Base-by-base conservation (phyloP, 2,329 filamentous ascomycete genomes). In the Knufia fluminis region DNA sequence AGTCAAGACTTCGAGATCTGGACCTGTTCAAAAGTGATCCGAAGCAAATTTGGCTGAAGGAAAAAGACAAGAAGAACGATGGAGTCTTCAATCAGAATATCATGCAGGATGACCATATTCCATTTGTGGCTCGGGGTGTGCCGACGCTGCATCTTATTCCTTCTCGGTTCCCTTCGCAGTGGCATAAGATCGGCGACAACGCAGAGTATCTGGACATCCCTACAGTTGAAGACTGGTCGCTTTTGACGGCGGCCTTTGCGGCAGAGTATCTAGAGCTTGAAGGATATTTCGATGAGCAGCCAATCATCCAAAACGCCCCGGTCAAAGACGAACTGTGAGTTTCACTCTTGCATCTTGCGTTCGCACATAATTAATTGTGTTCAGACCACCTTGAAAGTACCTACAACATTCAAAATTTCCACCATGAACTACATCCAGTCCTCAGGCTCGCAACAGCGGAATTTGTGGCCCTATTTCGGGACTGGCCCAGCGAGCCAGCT, bases 251-350 rank as follows among this genome's bases (percentile, higher is more conserved):
- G 1, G 90, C 82, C 0, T 98, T 97, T 69, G 78, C 82, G 28
- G 83, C 86, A 0, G 91, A 97, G 68, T 97, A 90, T 89, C 79
- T 97, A 78, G 90, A 94, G 57, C 67, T 97, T 53, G 80, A 83
- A 55, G 78, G 72, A 1, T 75, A 67, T 52, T 65, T 80, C 47
- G 64, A 65, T 22, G 45, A 52, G 17, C 48, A 47, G 31, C 47
- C 56, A 8, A 48, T 16, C 16, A 12, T 19, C 14, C 9, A 9
- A n/a, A 12, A 26, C 10, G 22, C 40, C 4, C 33, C n/a, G 32
- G 10, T 14, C 8, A 33, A 23, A 22, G 45, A 48, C 22, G 45
- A 48, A 24, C 23, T 48, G 45, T 48, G 45, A 48, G 45, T 48
- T 22, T 8, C 23, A 17, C 17, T n/a, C 20, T 17, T 4, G 4